These are phyloP conservation scores for Nymphaea colorata DNA, from an alignment of 164 flowering plant species.

Conservation along the genomic window DNA sequence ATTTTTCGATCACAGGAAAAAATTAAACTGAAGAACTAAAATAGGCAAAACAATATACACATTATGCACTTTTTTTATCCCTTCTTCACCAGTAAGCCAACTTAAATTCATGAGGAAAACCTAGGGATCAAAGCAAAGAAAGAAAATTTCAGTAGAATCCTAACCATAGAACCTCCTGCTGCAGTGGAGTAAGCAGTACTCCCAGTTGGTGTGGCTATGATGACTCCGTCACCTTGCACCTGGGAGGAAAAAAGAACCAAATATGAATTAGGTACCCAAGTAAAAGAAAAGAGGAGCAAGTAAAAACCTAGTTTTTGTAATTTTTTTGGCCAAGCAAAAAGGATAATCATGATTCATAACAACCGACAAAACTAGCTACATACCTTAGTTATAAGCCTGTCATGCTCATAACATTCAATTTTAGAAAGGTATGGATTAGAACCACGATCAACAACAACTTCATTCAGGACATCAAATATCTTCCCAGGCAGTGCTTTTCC, in stretches of 20 bases:
- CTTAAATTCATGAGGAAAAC: not conserved
- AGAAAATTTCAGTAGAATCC: not conserved
- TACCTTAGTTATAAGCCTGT: conserved; percentile 93
- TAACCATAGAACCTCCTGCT: conserved; percentile 99
- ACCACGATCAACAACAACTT: conserved; percentile 95
- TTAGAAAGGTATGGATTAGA: conserved; percentile 98
- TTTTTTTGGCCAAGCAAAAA: not conserved
- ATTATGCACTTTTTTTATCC: too few relatives aligned
- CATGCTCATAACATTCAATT: conserved; percentile 93
- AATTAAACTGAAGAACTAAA: too few relatives aligned
- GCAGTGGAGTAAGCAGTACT: conserved; percentile 99
- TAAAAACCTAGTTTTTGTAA: not conserved
- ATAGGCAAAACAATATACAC: too few relatives aligned
- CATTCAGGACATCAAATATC: conserved; percentile 89
- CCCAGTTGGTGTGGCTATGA: conserved; percentile 98
- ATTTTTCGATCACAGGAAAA: too few relatives aligned
- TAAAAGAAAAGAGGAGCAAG: not conserved
- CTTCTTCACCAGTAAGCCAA: too few relatives aligned
- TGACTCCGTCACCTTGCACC: conserved; percentile 99
- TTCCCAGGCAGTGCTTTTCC: conserved; percentile 96
- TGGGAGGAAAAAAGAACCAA: conserved; percentile 13
- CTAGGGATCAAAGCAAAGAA: not conserved
- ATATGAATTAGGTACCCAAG: conserved; percentile 1
- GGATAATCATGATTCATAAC: not conserved
- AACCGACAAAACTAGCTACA: conserved; percentile 5